Evolutionary conservation across 1,284 basidiomycete genomes (phyloP), one percentile per base, ranked within the genome.

Genomic region (Abortiporus biennis): DNA sequence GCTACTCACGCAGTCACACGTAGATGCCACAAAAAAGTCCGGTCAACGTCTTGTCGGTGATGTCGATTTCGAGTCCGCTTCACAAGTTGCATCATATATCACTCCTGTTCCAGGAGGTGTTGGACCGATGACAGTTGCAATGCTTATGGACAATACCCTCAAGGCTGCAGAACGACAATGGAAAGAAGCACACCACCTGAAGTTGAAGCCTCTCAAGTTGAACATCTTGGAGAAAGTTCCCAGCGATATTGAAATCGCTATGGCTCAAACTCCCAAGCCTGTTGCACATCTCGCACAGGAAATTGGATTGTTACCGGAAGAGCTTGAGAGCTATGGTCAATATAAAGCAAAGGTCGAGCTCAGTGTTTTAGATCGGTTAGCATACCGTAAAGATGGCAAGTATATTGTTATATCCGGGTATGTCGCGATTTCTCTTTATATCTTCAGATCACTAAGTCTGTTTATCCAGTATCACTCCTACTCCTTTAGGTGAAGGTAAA

Each of bases 51-150:
- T 99, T 15, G 93, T 99, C 46, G 96, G 96, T 38, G 96, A 99
- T 65, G 92, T 99, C 45, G 85, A 97, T 56, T 98, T 81, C 60
- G 74, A 75, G 3, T 76, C 84, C 11, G 95, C 91, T 24, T 69
- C 77, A 38, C 61, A 74, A 43, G 80, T 89, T 48, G 95, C 94
- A 5, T 85, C 86, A 3, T 71, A 85, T 63, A 97, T 99, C 59
- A 99, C 96, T 0, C 96, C 96, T 33, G 96, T 99, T 13, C 96
- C 96, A 0, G 93, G 93, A 60, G 96, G 96, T 50, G 96, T 99
- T 42, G 96, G 96, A 17, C 96, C 96, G 22, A 97, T 98, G 95
- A 99, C 96, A 6, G 96, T 99, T 47, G 96, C 96, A 32, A 80
- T 98, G 75, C 83, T 99, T 52, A 98, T 99, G 95, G 78, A 85